phyloP scores from a whole-genome alignment of 148 eudicot species.

The Pharnaceum exiguum region DNA sequence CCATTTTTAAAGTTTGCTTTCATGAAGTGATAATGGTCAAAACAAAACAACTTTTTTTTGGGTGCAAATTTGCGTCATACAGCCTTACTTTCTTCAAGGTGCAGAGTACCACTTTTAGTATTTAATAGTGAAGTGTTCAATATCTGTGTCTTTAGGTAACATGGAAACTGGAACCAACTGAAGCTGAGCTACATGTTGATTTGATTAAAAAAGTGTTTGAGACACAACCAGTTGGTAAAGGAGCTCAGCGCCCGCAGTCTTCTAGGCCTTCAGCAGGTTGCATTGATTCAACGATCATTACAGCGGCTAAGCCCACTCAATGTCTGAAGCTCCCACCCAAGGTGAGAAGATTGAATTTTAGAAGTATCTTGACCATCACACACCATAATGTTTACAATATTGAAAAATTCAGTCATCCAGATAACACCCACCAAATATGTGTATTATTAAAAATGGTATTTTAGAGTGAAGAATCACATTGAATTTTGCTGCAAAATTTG shows the following conservation, averaged over 20 bases:
- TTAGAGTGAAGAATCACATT: no score
- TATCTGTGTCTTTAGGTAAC: slow-evolving; percentile 32
- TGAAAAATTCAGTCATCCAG: no score
- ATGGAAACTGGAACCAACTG: slow-evolving; percentile 41
- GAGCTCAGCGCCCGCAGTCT: not conserved
- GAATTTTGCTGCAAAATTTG: no score
- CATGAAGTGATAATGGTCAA: not conserved
- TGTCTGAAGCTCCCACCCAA: slow-evolving; percentile 12
- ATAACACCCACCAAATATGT: no score
- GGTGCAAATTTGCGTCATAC: not conserved
- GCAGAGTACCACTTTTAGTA: not conserved
- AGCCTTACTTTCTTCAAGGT: no score
- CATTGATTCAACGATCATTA: not conserved
- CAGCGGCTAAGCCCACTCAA: slow-evolving; percentile 2
- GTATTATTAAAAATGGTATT: no score
- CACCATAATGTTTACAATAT: no score
- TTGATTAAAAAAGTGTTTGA: slow-evolving; percentile 35
- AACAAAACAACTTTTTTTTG: not conserved
- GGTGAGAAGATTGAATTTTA: no score
- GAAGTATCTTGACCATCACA: no score
- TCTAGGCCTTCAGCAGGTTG: not conserved
- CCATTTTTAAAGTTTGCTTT: not conserved
- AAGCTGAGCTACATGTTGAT: slow-evolving; percentile 35
- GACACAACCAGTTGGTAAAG: slow-evolving; percentile 9
- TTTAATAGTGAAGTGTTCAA: not conserved